A percentile compares a stretch with the other conserved stretches of the same genome.
Conservation (phyloP, 1,284 basidiomycete genomes). For the Somion occarium region DNA sequence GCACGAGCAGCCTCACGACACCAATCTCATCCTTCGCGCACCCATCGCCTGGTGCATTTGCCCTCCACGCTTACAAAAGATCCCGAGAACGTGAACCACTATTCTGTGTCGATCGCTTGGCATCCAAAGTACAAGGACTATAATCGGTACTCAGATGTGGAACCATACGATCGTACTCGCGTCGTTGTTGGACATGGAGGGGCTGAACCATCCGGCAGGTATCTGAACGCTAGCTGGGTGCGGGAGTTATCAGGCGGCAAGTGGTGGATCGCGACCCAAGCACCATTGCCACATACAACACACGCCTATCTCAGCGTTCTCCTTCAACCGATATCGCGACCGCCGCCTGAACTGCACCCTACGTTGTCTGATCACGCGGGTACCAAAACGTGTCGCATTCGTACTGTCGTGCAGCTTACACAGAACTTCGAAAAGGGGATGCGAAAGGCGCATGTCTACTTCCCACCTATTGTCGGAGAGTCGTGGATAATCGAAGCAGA, state of each 20-base stretch:
- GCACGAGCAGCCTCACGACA: constrained; percentile 33
- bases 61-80: constrained; percentile 19
- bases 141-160: constrained; percentile 73
- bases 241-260: constrained; percentile 64
- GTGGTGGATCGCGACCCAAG: constrained; percentile 83
- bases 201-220: constrained; percentile 35
- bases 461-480: constrained; percentile 55
- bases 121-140: constrained; percentile 37
- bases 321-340: constrained; percentile 41
- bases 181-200: constrained; percentile 40
- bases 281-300: constrained; percentile 63
- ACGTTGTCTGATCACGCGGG: constrained; percentile 10
- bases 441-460: constrained; percentile 73
- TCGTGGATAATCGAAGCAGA: constrained; percentile 48
- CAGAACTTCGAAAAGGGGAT: constrained; percentile 58
- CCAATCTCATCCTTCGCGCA: constrained; percentile 22
- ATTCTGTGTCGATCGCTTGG: constrained; percentile 49
- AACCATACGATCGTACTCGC: constrained; percentile 77
- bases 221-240: constrained; percentile 85
- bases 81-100: constrained; percentile 35
- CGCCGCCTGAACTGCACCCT: constrained; percentile 26
- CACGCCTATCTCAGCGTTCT: constrained; percentile 74
- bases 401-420: constrained; percentile 79
- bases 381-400: constrained; percentile 37
- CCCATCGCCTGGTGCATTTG: constrained; percentile 18